These are phyloP conservation scores for Entomophthora muscae DNA, from an alignment of 371 early-diverging fungal species.

Conservation along the genomic window DNA sequence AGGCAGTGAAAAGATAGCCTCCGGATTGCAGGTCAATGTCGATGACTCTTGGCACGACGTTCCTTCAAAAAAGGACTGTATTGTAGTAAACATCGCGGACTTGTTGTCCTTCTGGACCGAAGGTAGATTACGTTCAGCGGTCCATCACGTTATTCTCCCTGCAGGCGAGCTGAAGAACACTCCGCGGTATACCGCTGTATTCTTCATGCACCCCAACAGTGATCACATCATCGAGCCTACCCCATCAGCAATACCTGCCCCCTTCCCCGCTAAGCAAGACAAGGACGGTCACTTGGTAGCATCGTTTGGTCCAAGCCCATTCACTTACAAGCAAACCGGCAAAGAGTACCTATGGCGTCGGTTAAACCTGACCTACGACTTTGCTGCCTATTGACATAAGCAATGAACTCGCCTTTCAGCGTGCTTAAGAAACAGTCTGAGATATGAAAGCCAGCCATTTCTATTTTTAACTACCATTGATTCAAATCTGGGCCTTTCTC, in stretches of 20 bases:
- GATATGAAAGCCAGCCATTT: too few species aligned
- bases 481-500: too few species aligned
- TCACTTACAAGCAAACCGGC: background rate
- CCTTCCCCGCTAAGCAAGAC: background rate
- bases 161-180: background rate
- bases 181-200: background rate
- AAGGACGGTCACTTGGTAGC: background rate
- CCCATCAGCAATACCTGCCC: background rate
- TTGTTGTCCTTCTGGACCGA: conserved; percentile 26
- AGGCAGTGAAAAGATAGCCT: background rate
- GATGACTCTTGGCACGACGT: conserved; percentile 24
- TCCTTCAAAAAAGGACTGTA: conserved; percentile 17
- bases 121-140: conserved; percentile 24
- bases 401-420: too few species aligned
- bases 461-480: too few species aligned
- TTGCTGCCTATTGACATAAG: too few species aligned
- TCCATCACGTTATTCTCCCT: conserved; percentile 25
- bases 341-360: background rate
- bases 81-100: conserved; percentile 35
- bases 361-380: background rate
- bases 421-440: too few species aligned
- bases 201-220: background rate
- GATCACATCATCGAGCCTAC: background rate
- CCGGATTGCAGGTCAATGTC: background rate
- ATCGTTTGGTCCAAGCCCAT: background rate